A percentile compares a stretch with the other conserved stretches of the same genome.
These are phyloP conservation scores for Stephania cephalantha DNA, from an alignment of 164 flowering plant species.

Conservation along the genomic window DNA sequence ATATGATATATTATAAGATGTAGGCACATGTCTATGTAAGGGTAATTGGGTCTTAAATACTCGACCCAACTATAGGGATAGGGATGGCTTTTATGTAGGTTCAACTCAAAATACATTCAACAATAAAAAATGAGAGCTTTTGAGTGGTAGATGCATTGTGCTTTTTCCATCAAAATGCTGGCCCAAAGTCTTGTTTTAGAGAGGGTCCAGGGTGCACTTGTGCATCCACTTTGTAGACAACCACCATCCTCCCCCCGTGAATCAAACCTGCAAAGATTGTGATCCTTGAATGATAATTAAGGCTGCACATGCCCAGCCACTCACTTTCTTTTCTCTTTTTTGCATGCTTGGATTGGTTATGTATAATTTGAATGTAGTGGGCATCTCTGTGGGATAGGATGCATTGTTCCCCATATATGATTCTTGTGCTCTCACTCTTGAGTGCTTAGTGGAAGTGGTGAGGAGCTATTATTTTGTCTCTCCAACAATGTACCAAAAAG, in stretches of 20 bases:
- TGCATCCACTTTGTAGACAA: background rate
- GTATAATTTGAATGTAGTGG: background rate
- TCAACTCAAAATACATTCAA: background rate
- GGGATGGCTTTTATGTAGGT: background rate
- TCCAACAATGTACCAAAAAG: background rate
- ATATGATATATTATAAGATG: too few relatives aligned
- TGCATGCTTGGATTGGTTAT: background rate
- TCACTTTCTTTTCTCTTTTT: background rate
- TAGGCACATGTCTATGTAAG: too few relatives aligned
- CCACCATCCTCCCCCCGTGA: background rate
- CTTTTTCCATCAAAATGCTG: background rate
- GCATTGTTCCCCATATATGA: conserved; percentile 13
- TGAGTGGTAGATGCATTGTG: background rate
- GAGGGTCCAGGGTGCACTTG: background rate
- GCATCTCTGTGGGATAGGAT: conserved; percentile 4
- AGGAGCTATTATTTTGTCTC: conserved; percentile 15
- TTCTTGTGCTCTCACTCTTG: conserved; percentile 15
- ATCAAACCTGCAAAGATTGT: conserved; percentile 1
- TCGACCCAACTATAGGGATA: too few relatives aligned
- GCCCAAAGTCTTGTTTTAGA: background rate
- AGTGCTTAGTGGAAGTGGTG: conserved; percentile 11
- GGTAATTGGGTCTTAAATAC: too few relatives aligned
- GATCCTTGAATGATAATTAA: background rate
- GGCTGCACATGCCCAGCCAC: conserved; percentile 4
- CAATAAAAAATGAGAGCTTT: background rate